Evolutionary conservation across 495 filamentous ascomycete genomes (phyloP).

Genomic region (Aspergillus funiculosus): DNA sequence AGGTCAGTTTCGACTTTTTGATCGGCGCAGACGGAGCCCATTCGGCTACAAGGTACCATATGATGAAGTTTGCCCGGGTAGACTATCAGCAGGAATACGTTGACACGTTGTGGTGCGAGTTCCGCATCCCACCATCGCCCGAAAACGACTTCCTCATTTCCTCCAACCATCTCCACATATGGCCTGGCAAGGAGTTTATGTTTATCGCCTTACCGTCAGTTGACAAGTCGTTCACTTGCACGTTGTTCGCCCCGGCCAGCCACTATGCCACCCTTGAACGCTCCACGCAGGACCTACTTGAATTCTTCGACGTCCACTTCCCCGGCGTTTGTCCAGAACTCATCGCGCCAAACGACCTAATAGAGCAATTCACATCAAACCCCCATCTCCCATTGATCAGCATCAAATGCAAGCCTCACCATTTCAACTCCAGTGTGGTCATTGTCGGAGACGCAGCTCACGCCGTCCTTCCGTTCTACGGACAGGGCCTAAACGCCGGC

Average conservation of each 20-base stretch:
- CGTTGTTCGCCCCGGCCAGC: conserved; percentile 70
- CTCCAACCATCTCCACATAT: conserved; percentile 93
- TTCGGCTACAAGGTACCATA: conserved; percentile 77
- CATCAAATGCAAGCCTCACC: conserved; percentile 86
- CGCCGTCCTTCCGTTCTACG: conserved; percentile 95
- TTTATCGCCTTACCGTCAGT: conserved; percentile 92
- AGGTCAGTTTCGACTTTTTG: conserved; percentile 81
- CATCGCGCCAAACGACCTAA: conserved; percentile 62
- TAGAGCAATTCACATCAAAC: conserved; percentile 65
- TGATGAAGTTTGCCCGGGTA: conserved; percentile 90
- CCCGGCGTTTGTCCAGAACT: conserved; percentile 80
- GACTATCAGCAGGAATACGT: conserved; percentile 94
- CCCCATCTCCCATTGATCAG: conserved; percentile 87
- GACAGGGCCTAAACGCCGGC: conserved; percentile 83
- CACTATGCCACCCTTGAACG: conserved; percentile 50
- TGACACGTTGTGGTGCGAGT: conserved; percentile 96
- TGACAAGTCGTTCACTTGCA: conserved; percentile 92
- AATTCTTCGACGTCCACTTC: conserved; percentile 75
- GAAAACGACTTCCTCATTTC: conserved; percentile 65
- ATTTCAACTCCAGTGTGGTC: conserved; percentile 69
- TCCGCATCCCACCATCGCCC: conserved; percentile 63
- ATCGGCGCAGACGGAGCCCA: conserved; percentile 97
- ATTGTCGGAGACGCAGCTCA: conserved; percentile 94
- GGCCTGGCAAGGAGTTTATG: conserved; percentile 89
- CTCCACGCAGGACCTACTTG: conserved; percentile 49